phyloP scores from a whole-genome alignment of 2,329 filamentous ascomycete genomes.

The Aquanectria penicillioides region DNA sequence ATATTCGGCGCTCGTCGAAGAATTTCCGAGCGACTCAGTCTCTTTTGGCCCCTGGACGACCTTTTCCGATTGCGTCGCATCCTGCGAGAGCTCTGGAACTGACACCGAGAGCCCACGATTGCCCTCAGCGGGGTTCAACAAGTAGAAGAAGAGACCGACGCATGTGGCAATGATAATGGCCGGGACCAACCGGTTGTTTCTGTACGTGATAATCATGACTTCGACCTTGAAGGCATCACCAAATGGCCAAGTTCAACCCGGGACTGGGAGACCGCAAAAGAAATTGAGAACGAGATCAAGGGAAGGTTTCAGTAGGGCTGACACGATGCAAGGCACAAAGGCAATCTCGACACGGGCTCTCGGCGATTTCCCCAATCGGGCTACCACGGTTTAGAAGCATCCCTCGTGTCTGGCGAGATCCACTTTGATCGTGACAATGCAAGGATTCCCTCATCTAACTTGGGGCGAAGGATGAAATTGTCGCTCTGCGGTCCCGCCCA shows the following conservation, averaged over 20 bases:
- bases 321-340: not conserved
- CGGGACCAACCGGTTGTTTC: slow-evolving; percentile 37
- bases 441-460: too few species aligned
- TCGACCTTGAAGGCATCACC: too few species aligned
- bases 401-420: not conserved
- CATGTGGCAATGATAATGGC: slow-evolving; percentile 34
- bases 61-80: not conserved
- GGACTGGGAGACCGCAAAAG: too few species aligned
- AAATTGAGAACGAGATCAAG: too few species aligned
- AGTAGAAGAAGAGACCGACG: slow-evolving; percentile 26
- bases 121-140: slow-evolving; percentile 32
- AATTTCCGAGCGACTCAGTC: not conserved
- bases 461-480: too few species aligned
- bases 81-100: not conserved
- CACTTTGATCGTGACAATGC: not conserved
- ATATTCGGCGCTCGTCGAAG: too few species aligned
- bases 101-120: too few species aligned
- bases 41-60: not conserved
- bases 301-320: not conserved
- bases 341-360: not conserved
- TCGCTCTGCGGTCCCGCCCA: not conserved
- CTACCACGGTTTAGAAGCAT: not conserved
- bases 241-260: too few species aligned
- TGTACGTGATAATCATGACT: slow-evolving; percentile 37
- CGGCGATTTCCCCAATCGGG: slow-evolving; percentile 5